Base-by-base conservation (phyloP, 441 rosid genomes). In the Bocquillonia castaneifolia region DNA sequence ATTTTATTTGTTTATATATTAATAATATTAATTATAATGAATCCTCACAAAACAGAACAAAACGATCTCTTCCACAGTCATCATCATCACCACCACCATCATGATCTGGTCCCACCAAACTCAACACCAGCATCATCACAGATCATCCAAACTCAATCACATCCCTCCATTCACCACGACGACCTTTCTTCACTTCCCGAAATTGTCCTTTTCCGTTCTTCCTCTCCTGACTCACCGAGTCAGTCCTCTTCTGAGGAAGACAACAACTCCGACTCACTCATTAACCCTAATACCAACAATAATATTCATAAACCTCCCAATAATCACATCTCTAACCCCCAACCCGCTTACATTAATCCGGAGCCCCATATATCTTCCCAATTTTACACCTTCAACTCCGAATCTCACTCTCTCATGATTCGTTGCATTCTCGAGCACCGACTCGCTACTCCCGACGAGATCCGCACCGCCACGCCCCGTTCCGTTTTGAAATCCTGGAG, bases 351-450 rank as follows among this genome's bases (percentile, higher is more conserved):
- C 75, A 79, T 93, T 74, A 83, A 77, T 78, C 97, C 93, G 1
- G 96, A 93, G 40, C 89, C 96, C 4, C 90, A 89, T 65, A 84
- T 93, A 47, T 93, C 99, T 28, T 70, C 96, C n/a, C 99, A 93
- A 77, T 94, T 94, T 85, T 93, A 93, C 84, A 93, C 96, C 40
- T 94, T 94, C 85, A 94, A 91, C 80, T 83, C 93, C 31, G 89
- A 88, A 3, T 94, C 99, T 18, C 97, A 94, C 78, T 75, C 88
- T 59, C 93, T 91, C 59, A 94, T 94, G 99, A 90, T 88, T 73
- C 93, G 84, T 31, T 94, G 99, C 72, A 85, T 94, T 80, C 86
- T 87, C 42, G 92, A 89, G 68, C 88, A 76, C 56, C 96, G 96
- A 69, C 82, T 85, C 22, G 96, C 97, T 1, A 77, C 88, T 29